Evolutionary conservation across 805 yeast species (phyloP), one percentile per base, ranked within the genome.

Genomic region (Monosporozyma unispora): DNA sequence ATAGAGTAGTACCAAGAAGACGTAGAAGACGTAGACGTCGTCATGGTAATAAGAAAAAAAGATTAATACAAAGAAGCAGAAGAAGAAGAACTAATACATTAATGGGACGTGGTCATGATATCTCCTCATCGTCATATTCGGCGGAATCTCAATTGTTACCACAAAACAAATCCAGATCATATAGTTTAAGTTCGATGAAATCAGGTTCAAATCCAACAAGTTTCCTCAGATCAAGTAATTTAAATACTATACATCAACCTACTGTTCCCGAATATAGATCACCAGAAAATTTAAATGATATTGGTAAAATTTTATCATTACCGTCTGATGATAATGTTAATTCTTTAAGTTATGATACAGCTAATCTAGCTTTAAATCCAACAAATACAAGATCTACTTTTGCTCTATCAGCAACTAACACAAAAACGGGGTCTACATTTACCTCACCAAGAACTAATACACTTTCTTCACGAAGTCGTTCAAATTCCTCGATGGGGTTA

Each of bases 1-100:
- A 82, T 60, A 75, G 93, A 60, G 82, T 91, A 0, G 88, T 87
- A 14, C 96, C 96, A 4, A 70, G 93, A 53, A 74, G 95, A 53
- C 73, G 91, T 55, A 73, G 87, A 47, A 70, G 76, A 40, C 63
- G 70, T 5, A 70, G 91, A 54, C 74, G 93, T 53, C 73, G 87
- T 44, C 70, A 91, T 54, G 73, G 93, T 53, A 72, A 90, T 55
- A 71, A 87, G 44, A 73, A 87, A 47, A 70, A 75, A 40, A 52
- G 73, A 90, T 55, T 71, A 87, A 44, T 25, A 21, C n/a, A 14
- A 29, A 27, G 3, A 42, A 42, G 12, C 11, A 23, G 2, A 35
- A 28, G 25, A 19, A 31, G n/a, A 16, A 25, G 10, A 29, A 45
- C n/a, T 45, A 16, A 10, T n/a, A 23, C 9, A 12, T 19, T 22